phyloP scores from a whole-genome alignment of 805 yeast species.

The Saccharomycopsis sp. region DNA sequence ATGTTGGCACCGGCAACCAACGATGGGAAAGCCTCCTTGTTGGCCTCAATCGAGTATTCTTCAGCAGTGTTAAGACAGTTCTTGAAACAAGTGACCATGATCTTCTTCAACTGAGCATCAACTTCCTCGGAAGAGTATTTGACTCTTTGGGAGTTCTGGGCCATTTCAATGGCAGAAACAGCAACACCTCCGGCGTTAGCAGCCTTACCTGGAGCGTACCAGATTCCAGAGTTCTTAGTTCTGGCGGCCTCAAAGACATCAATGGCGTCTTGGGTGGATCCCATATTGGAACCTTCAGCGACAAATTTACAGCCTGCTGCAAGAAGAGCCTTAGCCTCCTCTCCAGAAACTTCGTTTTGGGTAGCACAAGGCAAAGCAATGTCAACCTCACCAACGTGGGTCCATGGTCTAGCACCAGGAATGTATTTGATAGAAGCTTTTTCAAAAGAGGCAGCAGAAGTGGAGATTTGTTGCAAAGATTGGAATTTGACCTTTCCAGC shows the following conservation, averaged over 20 bases:
- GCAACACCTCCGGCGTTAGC: conserved; percentile 99
- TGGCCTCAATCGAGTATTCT: conserved; percentile 64
- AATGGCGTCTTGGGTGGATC: conserved; percentile 96
- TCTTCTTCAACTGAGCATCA: conserved; percentile 81
- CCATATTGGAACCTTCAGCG: conserved; percentile 99
- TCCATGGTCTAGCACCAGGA: conserved; percentile 96
- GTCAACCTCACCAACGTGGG: conserved; percentile 83
- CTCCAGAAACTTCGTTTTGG: conserved; percentile 95
- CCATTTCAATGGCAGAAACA: conserved; percentile 98
- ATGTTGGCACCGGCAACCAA: conserved; percentile 96
- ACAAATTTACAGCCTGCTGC: conserved; percentile 87
- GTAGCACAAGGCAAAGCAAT: conserved; percentile 98
- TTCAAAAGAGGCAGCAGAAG: conserved; percentile 37
- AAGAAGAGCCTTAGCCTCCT: conserved; percentile 90
- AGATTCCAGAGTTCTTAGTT: conserved; percentile 49
- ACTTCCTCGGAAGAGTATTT: conserved; percentile 91
- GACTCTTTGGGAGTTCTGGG: conserved; percentile 95
- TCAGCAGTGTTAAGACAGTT: conserved; percentile 86
- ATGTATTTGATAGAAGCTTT: conserved; percentile 64
- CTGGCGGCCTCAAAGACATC: conserved; percentile 86
- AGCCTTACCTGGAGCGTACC: conserved; percentile 99
- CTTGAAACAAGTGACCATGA: conserved; percentile 89
- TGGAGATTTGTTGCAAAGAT: conserved; percentile 61
- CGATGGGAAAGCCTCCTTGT: conserved; percentile 72
- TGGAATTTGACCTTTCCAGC: conserved; percentile 76